Evolutionary conservation across 192 early-diverging fungal species (phyloP).

Genomic region (Umbelopsis ramanniana): DNA sequence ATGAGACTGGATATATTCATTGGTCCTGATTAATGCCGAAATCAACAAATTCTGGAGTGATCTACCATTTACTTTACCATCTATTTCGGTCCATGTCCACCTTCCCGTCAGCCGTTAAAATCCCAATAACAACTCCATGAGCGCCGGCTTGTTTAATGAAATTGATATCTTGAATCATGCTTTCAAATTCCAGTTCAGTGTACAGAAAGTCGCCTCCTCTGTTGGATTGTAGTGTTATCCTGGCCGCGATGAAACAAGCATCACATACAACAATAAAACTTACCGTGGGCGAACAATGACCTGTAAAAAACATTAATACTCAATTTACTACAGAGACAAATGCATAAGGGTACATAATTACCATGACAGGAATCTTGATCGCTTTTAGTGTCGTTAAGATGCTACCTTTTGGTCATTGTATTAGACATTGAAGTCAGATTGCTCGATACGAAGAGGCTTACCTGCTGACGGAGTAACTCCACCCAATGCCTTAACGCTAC

Average conservation of each 20-base stretch:
- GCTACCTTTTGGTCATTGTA: constrained; percentile 34
- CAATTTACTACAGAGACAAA: too few species aligned
- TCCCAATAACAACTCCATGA: constrained; percentile 69
- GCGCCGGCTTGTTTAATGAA: constrained; percentile 47
- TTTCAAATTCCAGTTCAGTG: constrained; percentile 50
- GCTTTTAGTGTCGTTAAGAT: constrained; percentile 39
- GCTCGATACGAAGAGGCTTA: not conserved
- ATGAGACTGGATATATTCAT: not conserved
- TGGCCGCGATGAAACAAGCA: not conserved
- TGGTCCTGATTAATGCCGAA: too few species aligned
- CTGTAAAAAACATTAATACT: constrained; percentile 16
- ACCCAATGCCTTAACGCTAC: constrained; percentile 61
- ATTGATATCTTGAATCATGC: constrained; percentile 51
- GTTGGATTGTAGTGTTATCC: not conserved
- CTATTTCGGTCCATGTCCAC: constrained; percentile 51
- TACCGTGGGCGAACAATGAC: constrained; percentile 68
- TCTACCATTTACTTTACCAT: not conserved
- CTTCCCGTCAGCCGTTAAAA: constrained; percentile 56
- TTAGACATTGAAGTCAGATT: not conserved
- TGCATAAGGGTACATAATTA: not conserved
- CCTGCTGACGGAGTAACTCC: constrained; percentile 67
- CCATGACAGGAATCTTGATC: constrained; percentile 59
- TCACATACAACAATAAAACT: not conserved
- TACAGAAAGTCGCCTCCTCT: constrained; percentile 71
- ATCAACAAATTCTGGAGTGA: not conserved